Conservation (phyloP, 2,329 filamentous ascomycete species). For the Botrytis hyacinthi region DNA sequence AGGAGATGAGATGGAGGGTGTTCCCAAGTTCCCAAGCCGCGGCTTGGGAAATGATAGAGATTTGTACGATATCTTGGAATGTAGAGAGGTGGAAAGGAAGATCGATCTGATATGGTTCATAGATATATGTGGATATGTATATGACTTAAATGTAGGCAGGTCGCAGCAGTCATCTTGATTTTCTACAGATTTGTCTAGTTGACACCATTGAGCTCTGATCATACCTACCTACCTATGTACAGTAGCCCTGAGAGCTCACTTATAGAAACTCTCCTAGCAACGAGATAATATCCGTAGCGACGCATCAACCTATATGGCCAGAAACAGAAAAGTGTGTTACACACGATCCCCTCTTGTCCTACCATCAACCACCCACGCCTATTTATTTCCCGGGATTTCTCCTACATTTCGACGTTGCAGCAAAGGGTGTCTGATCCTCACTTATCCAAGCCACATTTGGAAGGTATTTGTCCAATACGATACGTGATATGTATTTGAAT, state of each 20-base stretch:
- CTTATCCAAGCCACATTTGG: neutral
- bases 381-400: neutral
- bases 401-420: neutral
- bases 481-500: neutral
- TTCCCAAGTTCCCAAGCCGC: neutral
- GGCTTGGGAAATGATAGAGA: no score
- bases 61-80: neutral
- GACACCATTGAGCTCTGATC: neutral
- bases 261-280: neutral
- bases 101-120: neutral
- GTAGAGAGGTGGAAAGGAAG: neutral
- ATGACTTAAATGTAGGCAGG: neutral
- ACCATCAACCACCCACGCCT: neutral
- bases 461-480: neutral
- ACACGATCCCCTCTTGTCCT: neutral
- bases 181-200: neutral
- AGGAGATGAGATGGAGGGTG: neutral
- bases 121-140: neutral
- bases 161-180: neutral
- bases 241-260: neutral
- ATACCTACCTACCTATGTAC: neutral
- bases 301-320: neutral
- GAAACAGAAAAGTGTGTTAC: neutral
- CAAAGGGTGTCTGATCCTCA: neutral
- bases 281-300: rapidly evolving